Base-by-base conservation (phyloP, 345 rosid genomes). In the Raphanus raphanistrum region DNA sequence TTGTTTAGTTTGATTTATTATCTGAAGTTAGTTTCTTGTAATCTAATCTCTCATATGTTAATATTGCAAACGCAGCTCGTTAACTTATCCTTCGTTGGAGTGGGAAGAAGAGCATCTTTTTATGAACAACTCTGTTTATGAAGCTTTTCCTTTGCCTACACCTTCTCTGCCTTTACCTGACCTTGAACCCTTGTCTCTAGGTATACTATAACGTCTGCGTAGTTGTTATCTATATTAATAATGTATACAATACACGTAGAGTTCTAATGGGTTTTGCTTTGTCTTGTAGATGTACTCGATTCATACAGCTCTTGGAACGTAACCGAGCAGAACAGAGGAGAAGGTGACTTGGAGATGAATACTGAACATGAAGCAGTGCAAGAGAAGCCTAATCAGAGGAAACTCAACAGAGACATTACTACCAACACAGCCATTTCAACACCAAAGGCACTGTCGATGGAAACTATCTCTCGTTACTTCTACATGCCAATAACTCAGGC, bases 401-500 rank as follows among this genome's bases (percentile, higher is more conserved):
- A 75, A 60, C 55, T 52, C 66, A 73, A 50, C 61, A 52, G 65
- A 5, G 57, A 75, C 31, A 17, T 73, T 28, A 33, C 75, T 15
- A 32, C 35, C 17, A 64, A 64, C 67, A 41, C 61, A 21, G 62
- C 41, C 28, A 6, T 4, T 52, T 2, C 72, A 26, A 54, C 79
- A 15, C 31, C 82, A 32, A 80, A 82, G 50, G 43, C 27, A 17
- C 67, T 91, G 54, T 74, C 89, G 0, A 82, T 80, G 76, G 67
- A 87, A 43, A 55, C 60, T 0, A 78, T 91, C 29, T 84, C 89
- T 2, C 70, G 77, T 50, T 87, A 88, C 66, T 91, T 91, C 52
- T 89, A 91, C 74, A 86, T 87, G 88, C 90, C 97, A 0, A 91
- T 91, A 12, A 86, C 88, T 1, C 87, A 86, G 16, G 94, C 97